These are phyloP conservation scores for Rossbeevera mucosa DNA, from an alignment of 768 basidiomycete species.

Conservation along the genomic window DNA sequence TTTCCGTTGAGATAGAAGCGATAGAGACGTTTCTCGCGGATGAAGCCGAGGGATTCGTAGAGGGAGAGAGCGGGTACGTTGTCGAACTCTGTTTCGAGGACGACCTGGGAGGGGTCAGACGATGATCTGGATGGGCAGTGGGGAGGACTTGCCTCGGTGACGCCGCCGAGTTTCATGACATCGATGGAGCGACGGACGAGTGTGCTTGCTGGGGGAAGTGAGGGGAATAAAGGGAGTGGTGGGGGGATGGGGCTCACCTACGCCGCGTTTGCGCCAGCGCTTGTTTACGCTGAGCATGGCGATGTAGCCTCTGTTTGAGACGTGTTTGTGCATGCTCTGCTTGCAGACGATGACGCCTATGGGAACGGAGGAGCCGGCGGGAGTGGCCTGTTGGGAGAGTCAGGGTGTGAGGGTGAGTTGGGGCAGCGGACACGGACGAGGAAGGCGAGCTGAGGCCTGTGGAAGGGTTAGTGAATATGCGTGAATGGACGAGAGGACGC, in stretches of 20 bases:
- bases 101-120: slow-evolving; percentile 49
- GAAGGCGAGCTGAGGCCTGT: slow-evolving; percentile 89
- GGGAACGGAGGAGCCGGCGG: slow-evolving; percentile 41
- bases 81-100: slow-evolving; percentile 95
- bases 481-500: slow-evolving; percentile 3
- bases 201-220: slow-evolving; percentile 57
- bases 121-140: neutral
- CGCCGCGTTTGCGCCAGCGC: slow-evolving; percentile 82
- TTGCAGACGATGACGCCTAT: slow-evolving; percentile 97
- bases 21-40: slow-evolving; percentile 89
- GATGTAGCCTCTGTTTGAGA: slow-evolving; percentile 87
- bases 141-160: slow-evolving; percentile 67
- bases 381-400: slow-evolving; percentile 27
- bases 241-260: slow-evolving; percentile 63
- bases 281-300: slow-evolving; percentile 94
- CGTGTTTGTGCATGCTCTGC: slow-evolving; percentile 80
- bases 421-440: too few relatives aligned
- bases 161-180: slow-evolving; percentile 77
- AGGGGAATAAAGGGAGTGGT: neutral
- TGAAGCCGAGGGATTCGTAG: slow-evolving; percentile 91
- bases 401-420: too few relatives aligned
- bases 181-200: slow-evolving; percentile 81
- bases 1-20: slow-evolving; percentile 98
- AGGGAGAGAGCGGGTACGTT: slow-evolving; percentile 83
- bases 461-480: too few relatives aligned